Percentiles rank a stretch among this genome's conserved stretches.
Evolutionary conservation across 106 monocot genomes (phyloP).

Genomic region (Dioscorea alata): DNA sequence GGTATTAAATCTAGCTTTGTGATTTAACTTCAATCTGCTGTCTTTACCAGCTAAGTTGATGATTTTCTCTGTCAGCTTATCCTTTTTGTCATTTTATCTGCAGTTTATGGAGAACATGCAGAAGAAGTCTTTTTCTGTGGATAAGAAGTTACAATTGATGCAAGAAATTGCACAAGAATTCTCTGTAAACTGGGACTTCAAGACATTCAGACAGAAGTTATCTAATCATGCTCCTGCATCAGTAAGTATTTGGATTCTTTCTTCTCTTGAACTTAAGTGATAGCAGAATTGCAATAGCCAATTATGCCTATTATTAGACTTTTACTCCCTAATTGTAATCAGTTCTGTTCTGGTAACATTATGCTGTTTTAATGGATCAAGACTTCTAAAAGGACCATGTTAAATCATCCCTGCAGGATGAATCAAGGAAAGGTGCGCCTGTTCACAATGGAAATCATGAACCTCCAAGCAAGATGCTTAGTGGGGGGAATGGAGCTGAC

Average conservation of each 20-base stretch:
- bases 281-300: too few species aligned
- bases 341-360: too few species aligned
- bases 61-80: neutral
- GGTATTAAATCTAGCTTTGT: constrained; percentile 28
- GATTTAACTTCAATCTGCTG: neutral
- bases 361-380: too few species aligned
- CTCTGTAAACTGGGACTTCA: constrained; percentile 47
- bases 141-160: constrained; percentile 68
- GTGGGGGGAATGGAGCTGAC: neutral
- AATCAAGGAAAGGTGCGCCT: constrained; percentile 7
- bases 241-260: constrained; percentile 19
- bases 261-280: too few species aligned
- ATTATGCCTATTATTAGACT: too few species aligned
- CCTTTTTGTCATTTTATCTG: neutral
- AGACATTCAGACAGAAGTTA: constrained; percentile 20
- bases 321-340: too few species aligned
- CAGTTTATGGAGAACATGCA: constrained; percentile 65
- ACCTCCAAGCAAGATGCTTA: neutral
- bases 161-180: constrained; percentile 63
- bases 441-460: constrained; percentile 3
- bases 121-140: constrained; percentile 45
- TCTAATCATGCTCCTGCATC: constrained; percentile 14
- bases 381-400: too few species aligned
- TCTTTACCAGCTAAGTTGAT: neutral
- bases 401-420: constrained; percentile 21